phyloP scores from a whole-genome alignment of 1,284 basidiomycete species.

The Agroathelia rolfsii region DNA sequence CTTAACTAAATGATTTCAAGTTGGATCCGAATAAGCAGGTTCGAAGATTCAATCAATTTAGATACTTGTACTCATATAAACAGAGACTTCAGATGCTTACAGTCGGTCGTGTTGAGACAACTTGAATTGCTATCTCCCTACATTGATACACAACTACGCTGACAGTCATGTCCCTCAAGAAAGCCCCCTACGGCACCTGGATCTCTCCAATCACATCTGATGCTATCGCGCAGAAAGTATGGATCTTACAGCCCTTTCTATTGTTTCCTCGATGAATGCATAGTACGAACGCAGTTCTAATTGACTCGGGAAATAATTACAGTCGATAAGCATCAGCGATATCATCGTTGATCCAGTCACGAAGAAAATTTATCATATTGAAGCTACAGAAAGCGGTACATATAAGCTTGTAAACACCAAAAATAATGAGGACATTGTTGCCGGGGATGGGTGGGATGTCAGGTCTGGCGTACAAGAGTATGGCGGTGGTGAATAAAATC shows the following conservation, averaged over 20 bases:
- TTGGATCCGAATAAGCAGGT: too few species aligned
- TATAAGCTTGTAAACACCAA: conserved; percentile 43
- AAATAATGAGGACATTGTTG: conserved; percentile 38
- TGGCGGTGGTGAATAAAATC: too few species aligned
- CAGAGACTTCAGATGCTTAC: too few species aligned
- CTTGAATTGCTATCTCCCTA: too few species aligned
- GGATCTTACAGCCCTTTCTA: conserved; percentile 13
- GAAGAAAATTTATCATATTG: conserved; percentile 47
- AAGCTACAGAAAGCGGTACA: conserved; percentile 55
- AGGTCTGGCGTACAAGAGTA: conserved; percentile 53
- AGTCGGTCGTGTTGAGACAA: too few species aligned
- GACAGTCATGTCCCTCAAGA: too few species aligned
- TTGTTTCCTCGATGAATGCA: conserved; percentile 6
- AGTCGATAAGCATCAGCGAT: conserved; percentile 36
- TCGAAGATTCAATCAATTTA: too few species aligned
- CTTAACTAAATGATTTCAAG: too few species aligned
- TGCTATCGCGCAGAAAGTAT: conserved; percentile 40
- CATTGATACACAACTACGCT: too few species aligned
- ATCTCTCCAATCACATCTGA: conserved; percentile 46
- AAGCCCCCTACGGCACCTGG: conserved; percentile 53
- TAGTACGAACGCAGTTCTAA: too few species aligned
- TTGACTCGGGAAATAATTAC: conserved; percentile 5
- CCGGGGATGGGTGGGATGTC: conserved; percentile 39
- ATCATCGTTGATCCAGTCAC: conserved; percentile 46
- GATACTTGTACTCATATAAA: too few species aligned